These are phyloP conservation scores for Candida verbasci DNA, from an alignment of 805 yeast species.

Conservation along the genomic window DNA sequence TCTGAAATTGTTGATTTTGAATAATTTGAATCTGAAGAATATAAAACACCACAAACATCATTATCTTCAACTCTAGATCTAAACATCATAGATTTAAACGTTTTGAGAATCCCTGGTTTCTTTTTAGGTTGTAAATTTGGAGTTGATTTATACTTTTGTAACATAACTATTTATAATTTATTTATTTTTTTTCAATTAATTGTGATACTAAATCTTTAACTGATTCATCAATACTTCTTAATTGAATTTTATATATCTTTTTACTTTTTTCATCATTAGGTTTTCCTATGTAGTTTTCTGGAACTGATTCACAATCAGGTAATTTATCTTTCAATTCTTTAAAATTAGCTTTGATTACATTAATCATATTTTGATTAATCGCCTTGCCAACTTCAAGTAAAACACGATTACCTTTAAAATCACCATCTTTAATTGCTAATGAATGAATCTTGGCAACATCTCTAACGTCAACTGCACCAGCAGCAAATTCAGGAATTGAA, in stretches of 20 bases:
- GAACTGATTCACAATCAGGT: slow-evolving; percentile 8
- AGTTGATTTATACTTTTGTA: neutral
- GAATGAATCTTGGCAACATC: slow-evolving; percentile 44
- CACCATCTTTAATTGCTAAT: slow-evolving; percentile 27
- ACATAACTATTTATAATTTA: neutral
- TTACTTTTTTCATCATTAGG: slow-evolving; percentile 30
- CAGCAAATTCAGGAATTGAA: slow-evolving; percentile 16
- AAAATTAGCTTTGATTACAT: neutral
- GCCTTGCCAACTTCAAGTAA: slow-evolving; percentile 14
- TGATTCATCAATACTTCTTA: slow-evolving; percentile 33
- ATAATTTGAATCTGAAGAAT: neutral
- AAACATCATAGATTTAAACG: neutral
- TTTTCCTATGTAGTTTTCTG: slow-evolving; percentile 5
- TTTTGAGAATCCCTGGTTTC: neutral
- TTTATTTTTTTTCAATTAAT: slow-evolving; percentile 13
- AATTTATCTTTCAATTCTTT: neutral
- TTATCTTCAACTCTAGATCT: neutral
- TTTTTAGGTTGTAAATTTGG: neutral
- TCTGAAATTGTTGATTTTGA: neutral
- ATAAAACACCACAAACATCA: neutral
- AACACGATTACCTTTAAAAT: slow-evolving; percentile 22
- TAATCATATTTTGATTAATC: neutral
- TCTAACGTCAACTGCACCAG: slow-evolving; percentile 37
- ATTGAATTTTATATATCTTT: slow-evolving; percentile 32
- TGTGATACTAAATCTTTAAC: slow-evolving; percentile 40